Conservation (phyloP, 129 eudicot species). For the Flaveria ramosissima region DNA sequence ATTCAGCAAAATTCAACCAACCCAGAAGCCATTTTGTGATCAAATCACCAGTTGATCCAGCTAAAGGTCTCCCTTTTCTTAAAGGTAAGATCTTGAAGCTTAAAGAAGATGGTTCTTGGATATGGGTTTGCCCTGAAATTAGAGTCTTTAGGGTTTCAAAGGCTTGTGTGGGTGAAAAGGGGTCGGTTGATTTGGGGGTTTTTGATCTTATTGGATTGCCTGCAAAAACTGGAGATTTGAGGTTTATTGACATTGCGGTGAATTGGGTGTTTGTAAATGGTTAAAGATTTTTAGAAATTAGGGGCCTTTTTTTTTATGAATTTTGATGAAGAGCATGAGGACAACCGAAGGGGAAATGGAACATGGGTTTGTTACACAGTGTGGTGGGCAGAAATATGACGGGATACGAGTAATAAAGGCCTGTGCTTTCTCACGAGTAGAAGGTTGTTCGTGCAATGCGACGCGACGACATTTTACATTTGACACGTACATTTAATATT, state of each 20-base stretch:
- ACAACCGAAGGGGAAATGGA: slow-evolving; percentile 12
- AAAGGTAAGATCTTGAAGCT: slow-evolving; percentile 67
- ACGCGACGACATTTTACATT: too few relatives aligned
- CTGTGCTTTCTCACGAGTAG: too few relatives aligned
- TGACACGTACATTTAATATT: too few relatives aligned
- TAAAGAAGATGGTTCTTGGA: slow-evolving; percentile 40
- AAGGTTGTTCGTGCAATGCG: too few relatives aligned
- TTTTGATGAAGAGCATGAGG: slow-evolving; percentile 20
- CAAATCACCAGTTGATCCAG: slow-evolving; percentile 41
- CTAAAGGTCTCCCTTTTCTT: slow-evolving; percentile 68
- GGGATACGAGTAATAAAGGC: not conserved
- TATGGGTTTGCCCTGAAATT: slow-evolving; percentile 39
- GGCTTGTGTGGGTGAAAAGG: slow-evolving; percentile 58
- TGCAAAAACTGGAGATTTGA: slow-evolving; percentile 64
- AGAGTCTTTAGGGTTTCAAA: slow-evolving; percentile 56
- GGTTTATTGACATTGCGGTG: slow-evolving; percentile 46
- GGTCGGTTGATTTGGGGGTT: slow-evolving; percentile 66
- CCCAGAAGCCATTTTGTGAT: slow-evolving; percentile 72
- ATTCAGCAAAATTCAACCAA: slow-evolving; percentile 67
- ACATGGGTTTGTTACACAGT: too few relatives aligned
- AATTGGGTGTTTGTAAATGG: slow-evolving; percentile 8
- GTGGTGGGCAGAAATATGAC: not conserved
- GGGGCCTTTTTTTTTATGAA: not conserved
- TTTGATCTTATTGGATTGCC: slow-evolving; percentile 59
- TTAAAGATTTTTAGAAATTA: not conserved